Conservation (phyloP, 495 filamentous ascomycete species). For the Tuber brumale region DNA sequence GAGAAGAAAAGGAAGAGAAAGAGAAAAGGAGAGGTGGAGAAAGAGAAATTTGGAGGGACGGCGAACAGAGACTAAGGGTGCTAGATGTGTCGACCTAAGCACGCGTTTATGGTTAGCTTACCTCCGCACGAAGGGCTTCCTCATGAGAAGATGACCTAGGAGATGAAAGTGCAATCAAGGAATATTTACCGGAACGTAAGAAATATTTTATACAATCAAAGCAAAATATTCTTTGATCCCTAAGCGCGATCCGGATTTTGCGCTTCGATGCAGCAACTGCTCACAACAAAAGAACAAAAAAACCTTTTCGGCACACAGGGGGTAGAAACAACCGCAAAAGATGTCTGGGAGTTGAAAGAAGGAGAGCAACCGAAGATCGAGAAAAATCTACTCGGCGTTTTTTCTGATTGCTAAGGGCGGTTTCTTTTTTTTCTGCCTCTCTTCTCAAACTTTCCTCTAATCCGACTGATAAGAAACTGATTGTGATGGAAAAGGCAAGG, state of each 20-base stretch:
- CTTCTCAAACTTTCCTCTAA: slow-evolving; percentile 18
- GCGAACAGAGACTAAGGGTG: slow-evolving; percentile 25
- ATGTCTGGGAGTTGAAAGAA: slow-evolving; percentile 15
- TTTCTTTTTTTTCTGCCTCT: slow-evolving; percentile 13
- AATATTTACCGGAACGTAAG: slow-evolving; percentile 4
- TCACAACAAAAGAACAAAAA: slow-evolving; percentile 33
- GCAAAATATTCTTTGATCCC: slow-evolving; percentile 3
- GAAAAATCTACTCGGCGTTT: slow-evolving; percentile 22
- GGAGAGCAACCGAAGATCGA: slow-evolving; percentile 20
- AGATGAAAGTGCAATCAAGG: neutral
- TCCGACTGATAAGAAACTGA: slow-evolving; percentile 27
- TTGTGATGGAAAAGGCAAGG: slow-evolving; percentile 16
- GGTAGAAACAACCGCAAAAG: slow-evolving; percentile 14
- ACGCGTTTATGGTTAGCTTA: slow-evolving; percentile 34
- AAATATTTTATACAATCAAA: slow-evolving; percentile 3
- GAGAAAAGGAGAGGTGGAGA: slow-evolving; percentile 22
- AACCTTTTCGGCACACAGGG: slow-evolving; percentile 35
- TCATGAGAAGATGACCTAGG: neutral
- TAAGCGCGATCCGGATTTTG: slow-evolving; percentile 25
- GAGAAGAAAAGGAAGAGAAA: slow-evolving; percentile 24
- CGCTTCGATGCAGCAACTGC: slow-evolving; percentile 28
- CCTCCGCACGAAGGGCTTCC: slow-evolving; percentile 5
- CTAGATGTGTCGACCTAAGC: slow-evolving; percentile 33
- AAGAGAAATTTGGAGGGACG: slow-evolving; percentile 27
- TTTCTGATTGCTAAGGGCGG: slow-evolving; percentile 10